Base-by-base conservation (phyloP, 331 rosid genomes). In the Quercus tomentella region DNA sequence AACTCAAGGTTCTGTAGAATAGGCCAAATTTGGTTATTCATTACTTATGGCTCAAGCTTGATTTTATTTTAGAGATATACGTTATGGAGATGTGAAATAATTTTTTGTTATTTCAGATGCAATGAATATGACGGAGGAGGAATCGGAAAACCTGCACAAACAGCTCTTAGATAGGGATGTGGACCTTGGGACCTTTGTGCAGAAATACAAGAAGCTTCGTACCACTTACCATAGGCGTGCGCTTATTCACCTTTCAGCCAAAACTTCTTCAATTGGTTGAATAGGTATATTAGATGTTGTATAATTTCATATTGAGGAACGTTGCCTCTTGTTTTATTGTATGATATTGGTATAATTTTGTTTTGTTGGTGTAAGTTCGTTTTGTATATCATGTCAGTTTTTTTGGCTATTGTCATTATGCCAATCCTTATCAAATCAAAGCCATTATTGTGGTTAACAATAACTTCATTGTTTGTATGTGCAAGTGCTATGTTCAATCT, bases 131-230 rank as follows among this genome's bases (percentile, higher is more conserved):
- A 86, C 92, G 1, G 98, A 94, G 0, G 94, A 89, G 72, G 98
- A 92, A 82, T 92, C 97, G 3, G 97, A 92, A 66, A 80, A 83
- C 25, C 82, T 90, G 76, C 94, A 89, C 77, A 72, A 78, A 81
- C 90, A 85, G 72, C 87, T 92, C 21, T 89, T 94, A 10, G 88
- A 87, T 35, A 67, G 80, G 80, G 97, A 94, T 81, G 78, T 84
- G 8, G 97, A 94, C 73, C 79, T 87, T 6, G 84, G 57, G 28
- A 74, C 84, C 1, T 92, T 94, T 72, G 79, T 91, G 84, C 93
- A 86, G 80, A 92, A 92, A 71, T 92, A 92, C 89, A 94, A 88
- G 88, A 89, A 83, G 89, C 91, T 87, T 18, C 96, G 98, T 21
- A 79, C 88, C 6, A 73, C 84, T 56, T 90, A 89, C 82, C 97